Percentiles rank a stretch among this genome's conserved stretches.
Evolutionary conservation across 257 asterid species (phyloP).

Genomic region (Cruciata laevipes): DNA sequence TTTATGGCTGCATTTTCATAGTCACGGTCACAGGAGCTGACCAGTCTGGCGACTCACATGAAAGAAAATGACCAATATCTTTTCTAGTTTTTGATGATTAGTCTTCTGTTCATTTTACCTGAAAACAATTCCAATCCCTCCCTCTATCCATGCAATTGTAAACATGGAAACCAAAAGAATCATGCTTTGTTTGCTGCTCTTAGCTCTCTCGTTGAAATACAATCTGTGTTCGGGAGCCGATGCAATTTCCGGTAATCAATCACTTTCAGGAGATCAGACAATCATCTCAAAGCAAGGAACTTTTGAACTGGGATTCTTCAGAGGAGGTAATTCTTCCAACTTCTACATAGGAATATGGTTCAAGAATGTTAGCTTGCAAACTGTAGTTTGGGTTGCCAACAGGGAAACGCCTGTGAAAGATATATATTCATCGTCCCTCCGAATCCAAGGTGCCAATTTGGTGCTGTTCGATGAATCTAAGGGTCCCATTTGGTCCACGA

Average conservation of each 20-base stretch:
- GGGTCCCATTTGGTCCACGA: background rate
- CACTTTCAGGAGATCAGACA: background rate
- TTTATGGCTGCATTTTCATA: background rate
- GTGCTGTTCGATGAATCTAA: background rate
- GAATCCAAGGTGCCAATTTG: background rate
- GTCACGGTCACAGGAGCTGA: background rate
- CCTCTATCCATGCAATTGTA: background rate
- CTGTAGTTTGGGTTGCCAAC: background rate
- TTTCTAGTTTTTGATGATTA: background rate
- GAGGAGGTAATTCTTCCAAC: background rate
- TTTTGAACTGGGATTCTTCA: background rate
- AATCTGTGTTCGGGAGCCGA: background rate
- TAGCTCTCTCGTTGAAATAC: background rate
- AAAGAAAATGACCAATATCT: no score
- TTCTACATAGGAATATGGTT: background rate
- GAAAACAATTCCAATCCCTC: background rate
- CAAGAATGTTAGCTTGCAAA: background rate
- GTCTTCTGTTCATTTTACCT: background rate
- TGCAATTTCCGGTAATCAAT: background rate
- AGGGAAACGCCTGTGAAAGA: background rate
- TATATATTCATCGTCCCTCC: background rate
- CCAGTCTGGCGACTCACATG: background rate
- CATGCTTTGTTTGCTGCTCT: background rate
- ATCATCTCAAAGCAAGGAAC: background rate
- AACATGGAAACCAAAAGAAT: background rate